These are phyloP conservation scores for Gardenia jasminoides DNA, from an alignment of 257 asterid genomes.

Conservation along the genomic window DNA sequence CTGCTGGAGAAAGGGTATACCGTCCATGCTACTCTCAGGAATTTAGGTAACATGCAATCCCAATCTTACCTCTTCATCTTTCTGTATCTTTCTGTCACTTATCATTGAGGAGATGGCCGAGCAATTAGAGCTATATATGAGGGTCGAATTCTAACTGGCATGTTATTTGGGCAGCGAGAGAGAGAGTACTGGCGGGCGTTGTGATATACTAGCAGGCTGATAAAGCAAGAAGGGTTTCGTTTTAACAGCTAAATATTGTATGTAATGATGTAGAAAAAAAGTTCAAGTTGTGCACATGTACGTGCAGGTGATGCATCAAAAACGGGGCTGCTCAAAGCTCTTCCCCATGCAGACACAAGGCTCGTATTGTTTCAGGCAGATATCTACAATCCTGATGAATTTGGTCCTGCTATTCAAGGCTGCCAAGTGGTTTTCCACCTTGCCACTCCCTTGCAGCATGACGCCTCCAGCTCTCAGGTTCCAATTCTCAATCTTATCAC, in stretches of 20 bases:
- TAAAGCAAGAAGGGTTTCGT: no score
- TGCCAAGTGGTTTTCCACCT: constrained; percentile 59
- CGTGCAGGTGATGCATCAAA: constrained; percentile 51
- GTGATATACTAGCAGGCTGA: no score
- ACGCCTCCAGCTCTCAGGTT: constrained; percentile 30
- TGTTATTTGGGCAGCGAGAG: no score
- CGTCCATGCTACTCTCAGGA: constrained; percentile 68
- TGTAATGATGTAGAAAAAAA: not conserved
- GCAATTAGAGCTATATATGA: no score
- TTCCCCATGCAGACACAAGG: constrained; percentile 37
- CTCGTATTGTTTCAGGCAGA: constrained; percentile 60
- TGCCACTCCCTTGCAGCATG: constrained; percentile 56
- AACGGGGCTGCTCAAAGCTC: constrained; percentile 50
- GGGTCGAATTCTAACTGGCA: no score
- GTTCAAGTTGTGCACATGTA: not conserved
- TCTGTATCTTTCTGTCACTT: not conserved
- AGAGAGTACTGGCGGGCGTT: no score
- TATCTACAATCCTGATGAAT: constrained; percentile 49
- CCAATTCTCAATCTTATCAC: no score
- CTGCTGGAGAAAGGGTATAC: constrained; percentile 52
- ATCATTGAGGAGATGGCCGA: no score
- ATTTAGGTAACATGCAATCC: constrained; percentile 25
- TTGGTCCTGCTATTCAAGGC: constrained; percentile 47
- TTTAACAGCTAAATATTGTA: no score
- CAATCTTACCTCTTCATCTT: no score